Base-by-base conservation (phyloP, 2,329 filamentous ascomycete species). In the Botrytis porri region DNA sequence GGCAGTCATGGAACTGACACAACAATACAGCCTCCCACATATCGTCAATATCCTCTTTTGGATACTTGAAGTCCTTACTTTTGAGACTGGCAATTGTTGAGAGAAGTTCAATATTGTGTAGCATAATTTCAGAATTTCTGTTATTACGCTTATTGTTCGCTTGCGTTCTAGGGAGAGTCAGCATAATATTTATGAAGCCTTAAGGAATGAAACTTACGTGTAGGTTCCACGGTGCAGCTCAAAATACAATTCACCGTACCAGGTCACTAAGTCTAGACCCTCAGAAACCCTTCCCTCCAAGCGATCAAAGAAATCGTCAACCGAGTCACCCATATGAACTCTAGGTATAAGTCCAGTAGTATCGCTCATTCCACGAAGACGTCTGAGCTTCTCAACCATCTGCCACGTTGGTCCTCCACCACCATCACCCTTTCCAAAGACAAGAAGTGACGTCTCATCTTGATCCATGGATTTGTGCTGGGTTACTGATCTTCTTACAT, bases 231-330 rank as follows among this genome's bases (percentile, higher is more conserved):
- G 92, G 81, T 99, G 96, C 66, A 99, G 88, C 83, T 99, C 96
- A 82, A 99, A 97, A 84, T 99, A 99, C 14, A 99, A 87, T 84
- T 99, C 96, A 60, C 96, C 96, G 81, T 97, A 97, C 96, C 96
- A 99, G 1, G 96, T 98, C 37, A 94, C 93, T 71, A 98, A 91
- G 29, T 93, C 87, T 4, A 89, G 88, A 54, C 81, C 82, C 29
- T 81, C 77, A 22, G 77, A 82, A 41, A 89, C 89, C 83, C 95
- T 97, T 82, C 92, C 89, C 81, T 97, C 92, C 5, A 99, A 85
- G 69, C 88, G 88, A 77, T 92, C 92, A 80, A 98, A 98, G 85
- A 98, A 98, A 78, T 97, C 93, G 74, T 99, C 95, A 25, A 98
- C 96, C 1, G 93, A 95, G 71, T 90, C 88, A 57, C 95, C 95